These are phyloP conservation scores for Salvia rosmarinus DNA, from an alignment of 257 asterid species.

Conservation along the genomic window DNA sequence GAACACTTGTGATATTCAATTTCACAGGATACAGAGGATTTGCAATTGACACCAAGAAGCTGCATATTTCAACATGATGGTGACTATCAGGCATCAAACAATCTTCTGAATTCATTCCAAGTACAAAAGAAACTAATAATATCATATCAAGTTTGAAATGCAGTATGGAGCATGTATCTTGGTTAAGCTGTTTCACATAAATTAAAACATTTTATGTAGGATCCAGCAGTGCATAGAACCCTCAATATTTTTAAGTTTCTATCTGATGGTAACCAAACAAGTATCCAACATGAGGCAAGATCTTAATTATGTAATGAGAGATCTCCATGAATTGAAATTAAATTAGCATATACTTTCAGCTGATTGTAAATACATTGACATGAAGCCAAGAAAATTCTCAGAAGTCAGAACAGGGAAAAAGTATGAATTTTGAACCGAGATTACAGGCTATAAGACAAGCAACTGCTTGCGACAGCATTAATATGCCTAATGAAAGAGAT, in stretches of 20 bases:
- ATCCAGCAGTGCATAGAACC: not conserved
- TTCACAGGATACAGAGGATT: conserved; percentile 78
- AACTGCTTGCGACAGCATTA: conserved; percentile 28
- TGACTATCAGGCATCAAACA: conserved; percentile 23
- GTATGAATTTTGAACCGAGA: conserved; percentile 2
- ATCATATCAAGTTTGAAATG: conserved; percentile 16
- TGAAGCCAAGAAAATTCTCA: not conserved
- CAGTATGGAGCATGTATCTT: conserved; percentile 7
- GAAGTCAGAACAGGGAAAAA: not conserved
- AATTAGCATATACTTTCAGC: conserved; percentile 5
- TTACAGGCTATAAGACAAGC: conserved; percentile 10
- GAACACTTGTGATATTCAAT: conserved; percentile 64
- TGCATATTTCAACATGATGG: conserved; percentile 44
- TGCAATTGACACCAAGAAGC: conserved; percentile 75
- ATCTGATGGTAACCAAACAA: not conserved
- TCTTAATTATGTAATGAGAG: not conserved
- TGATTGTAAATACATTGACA: conserved; percentile 1
- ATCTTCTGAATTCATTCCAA: not conserved
- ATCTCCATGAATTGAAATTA: not conserved
- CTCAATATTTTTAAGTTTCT: not conserved
- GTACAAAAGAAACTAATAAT: conserved; percentile 1
- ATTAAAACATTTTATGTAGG: not conserved
- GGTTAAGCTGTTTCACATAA: conserved; percentile 28
- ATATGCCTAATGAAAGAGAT: conserved; percentile 16
- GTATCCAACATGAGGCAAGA: conserved; percentile 13